Evolutionary conservation across 2,329 filamentous ascomycete genomes (phyloP).

Genomic region (Aureobasidium sp.): DNA sequence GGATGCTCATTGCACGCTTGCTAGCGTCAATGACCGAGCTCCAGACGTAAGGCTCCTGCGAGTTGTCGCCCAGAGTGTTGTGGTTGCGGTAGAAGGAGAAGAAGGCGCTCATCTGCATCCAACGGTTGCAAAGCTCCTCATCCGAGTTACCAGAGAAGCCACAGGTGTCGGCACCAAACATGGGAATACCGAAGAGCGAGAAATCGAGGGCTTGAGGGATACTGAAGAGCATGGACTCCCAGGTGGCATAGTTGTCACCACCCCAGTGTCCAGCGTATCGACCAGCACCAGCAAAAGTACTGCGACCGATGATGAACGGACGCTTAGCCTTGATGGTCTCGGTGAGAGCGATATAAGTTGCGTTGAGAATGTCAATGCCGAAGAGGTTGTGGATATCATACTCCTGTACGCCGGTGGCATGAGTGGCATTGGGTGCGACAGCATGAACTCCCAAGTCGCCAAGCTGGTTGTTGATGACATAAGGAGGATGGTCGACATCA

Average conservation of each 20-base stretch:
- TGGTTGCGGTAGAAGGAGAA: conserved; percentile 73
- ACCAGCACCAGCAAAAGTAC: conserved; percentile 70
- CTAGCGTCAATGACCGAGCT: conserved; percentile 54
- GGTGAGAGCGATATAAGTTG: conserved; percentile 64
- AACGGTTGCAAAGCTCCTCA: conserved; percentile 63
- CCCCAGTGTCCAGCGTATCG: conserved; percentile 76
- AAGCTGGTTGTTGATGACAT: conserved; percentile 65
- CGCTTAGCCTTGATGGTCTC: conserved; percentile 57
- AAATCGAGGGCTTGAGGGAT: conserved; percentile 73
- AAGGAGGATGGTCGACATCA: conserved; percentile 66
- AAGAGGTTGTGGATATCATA: conserved; percentile 81
- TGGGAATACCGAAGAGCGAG: conserved; percentile 65
- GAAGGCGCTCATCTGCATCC: conserved; percentile 66
- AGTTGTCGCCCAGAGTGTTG: conserved; percentile 51
- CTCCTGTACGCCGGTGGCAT: conserved; percentile 59
- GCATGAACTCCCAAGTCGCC: conserved; percentile 66
- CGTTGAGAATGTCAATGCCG: conserved; percentile 55
- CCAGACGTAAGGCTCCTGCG: conserved; percentile 69
- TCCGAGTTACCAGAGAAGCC: conserved; percentile 62
- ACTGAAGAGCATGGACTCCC: conserved; percentile 65
- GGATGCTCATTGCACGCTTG: conserved; percentile 59
- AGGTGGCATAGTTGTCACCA: conserved; percentile 58
- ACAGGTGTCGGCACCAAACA: conserved; percentile 65
- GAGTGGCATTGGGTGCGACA: conserved; percentile 68
- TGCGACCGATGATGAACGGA: conserved; percentile 77